Evolutionary conservation across 108 stramenopile species (phyloP), one percentile per base, ranked within the genome.

Genomic region (Hondaea fermentalgiana): DNA sequence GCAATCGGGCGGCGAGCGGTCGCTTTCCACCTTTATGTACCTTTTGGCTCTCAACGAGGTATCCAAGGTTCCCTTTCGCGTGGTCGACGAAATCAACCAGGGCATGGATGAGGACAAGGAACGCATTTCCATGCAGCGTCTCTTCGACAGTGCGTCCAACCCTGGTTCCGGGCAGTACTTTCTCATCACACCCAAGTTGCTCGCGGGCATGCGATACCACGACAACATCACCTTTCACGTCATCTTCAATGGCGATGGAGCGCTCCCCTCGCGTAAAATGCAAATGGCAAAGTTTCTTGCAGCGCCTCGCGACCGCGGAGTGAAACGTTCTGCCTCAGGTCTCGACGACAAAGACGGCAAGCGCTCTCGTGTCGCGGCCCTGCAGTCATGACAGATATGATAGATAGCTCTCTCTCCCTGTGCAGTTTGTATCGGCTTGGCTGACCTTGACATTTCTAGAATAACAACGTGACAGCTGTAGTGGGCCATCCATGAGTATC

Each of bases 41-140:
- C 92, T 99, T 45, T 98, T 99, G 97, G 98, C 98, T 17, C 93
- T 99, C 49, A 97, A 99, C 90, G 96, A 97, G 45, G 91, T 97
- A 88, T 95, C 97, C 93, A 59, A 91, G 10, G 91, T 96, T 58
- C 99, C 98, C 12, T 99, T 99, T 90, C 94, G 99, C 58, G 98
- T 98, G 49, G 97, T 99, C 5, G 98, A 99, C 89, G 98, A 98
- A 90, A 98, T 99, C 93, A 99, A 99, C 88, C 98, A 98, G 72
- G 98, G 99, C 69, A 94, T 99, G 89, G 98, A 99, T 89, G 97
- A 97, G 64, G 91, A 95, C 4, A 98, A 98, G 89, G 98, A 98
- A 91, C 95, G 99, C 64, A 83, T 97, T 8, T 97, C 98, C 3
- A 97, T 99, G 89, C 95, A 95, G 71, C 95, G 97, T 0, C 57